phyloP scores from a whole-genome alignment of 257 asterid species.

The Misopates orontium region DNA sequence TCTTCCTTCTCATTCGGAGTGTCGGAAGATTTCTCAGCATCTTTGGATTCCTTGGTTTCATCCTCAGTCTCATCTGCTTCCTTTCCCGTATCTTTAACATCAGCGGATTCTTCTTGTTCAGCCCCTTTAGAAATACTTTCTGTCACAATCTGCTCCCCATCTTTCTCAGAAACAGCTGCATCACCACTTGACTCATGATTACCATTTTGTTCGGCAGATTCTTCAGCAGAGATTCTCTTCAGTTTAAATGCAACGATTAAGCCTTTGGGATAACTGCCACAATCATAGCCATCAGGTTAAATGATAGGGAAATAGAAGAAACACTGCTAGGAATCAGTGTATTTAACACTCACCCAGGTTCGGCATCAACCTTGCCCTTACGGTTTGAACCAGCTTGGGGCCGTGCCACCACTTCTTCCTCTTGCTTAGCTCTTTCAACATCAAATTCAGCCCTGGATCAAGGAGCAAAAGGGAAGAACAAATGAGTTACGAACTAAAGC shows the following conservation, averaged over 20 bases:
- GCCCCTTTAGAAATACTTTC: constrained; percentile 36
- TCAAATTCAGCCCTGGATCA: constrained; percentile 71
- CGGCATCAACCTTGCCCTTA: constrained; percentile 48
- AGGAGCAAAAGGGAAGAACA: neutral
- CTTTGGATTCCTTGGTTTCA: constrained; percentile 41
- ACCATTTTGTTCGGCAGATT: constrained; percentile 45
- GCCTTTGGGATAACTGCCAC: constrained; percentile 84
- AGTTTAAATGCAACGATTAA: constrained; percentile 76
- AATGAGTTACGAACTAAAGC: constrained; percentile 5
- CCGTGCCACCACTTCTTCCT: constrained; percentile 48
- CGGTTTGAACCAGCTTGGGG: constrained; percentile 46
- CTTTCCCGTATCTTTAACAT: constrained; percentile 30
- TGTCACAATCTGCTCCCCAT: constrained; percentile 37
- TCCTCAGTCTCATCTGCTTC: constrained; percentile 35
- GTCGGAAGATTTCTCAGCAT: constrained; percentile 42
- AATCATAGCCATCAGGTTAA: constrained; percentile 20
- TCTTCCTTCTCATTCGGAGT: constrained; percentile 38
- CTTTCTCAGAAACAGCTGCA: constrained; percentile 38
- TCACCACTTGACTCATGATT: constrained; percentile 32
- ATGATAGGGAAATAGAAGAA: constrained; percentile 11
- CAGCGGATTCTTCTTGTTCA: constrained; percentile 33
- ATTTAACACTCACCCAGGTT: constrained; percentile 58
- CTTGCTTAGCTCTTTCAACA: constrained; percentile 71
- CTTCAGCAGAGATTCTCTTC: constrained; percentile 54
- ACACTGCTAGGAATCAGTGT: neutral